Conservation (phyloP, 495 filamentous ascomycete species). For the Eremomyces bilateralis region DNA sequence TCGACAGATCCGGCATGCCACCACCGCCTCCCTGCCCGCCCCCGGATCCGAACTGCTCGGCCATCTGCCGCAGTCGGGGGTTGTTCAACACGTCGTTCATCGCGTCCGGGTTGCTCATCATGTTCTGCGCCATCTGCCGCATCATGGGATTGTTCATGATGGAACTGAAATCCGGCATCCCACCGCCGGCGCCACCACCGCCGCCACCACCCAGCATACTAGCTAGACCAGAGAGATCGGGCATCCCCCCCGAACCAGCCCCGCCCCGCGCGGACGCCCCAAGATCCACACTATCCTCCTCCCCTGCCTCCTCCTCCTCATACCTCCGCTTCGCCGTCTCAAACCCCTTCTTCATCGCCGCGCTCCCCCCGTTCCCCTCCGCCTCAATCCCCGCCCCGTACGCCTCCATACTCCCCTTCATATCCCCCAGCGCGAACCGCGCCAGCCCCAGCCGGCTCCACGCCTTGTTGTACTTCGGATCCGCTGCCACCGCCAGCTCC, state of each 20-base stretch:
- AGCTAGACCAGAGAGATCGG: conserved; percentile 51
- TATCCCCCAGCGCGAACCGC: conserved; percentile 72
- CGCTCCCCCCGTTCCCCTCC: conserved; percentile 76
- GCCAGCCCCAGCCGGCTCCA: conserved; percentile 87
- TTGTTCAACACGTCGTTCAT: conserved; percentile 84
- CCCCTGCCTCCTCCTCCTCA: conserved; percentile 40
- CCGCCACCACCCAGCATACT: conserved; percentile 47
- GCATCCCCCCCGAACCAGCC: conserved; percentile 45
- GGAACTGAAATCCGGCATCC: conserved; percentile 63
- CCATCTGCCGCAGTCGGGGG: conserved; percentile 69
- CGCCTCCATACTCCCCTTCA: conserved; percentile 79
- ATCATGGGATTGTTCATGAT: conserved; percentile 99
- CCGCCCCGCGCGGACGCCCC: conserved; percentile 22
- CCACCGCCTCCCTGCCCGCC: conserved; percentile 33
- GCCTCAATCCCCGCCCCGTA: conserved; percentile 83
- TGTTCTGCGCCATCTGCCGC: conserved; percentile 78
- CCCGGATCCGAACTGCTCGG: conserved; percentile 36
- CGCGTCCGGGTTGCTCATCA: conserved; percentile 89
- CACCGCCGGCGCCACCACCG: conserved; percentile 40
- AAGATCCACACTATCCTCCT: conserved; percentile 26
- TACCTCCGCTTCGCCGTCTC: conserved; percentile 74
- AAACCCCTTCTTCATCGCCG: conserved; percentile 83
- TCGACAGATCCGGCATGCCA: conserved; percentile 59
- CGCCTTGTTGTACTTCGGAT: conserved; percentile 88
- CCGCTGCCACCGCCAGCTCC: conserved; percentile 62